Percentiles rank a stretch among this genome's conserved stretches.
These are phyloP conservation scores for Thoreauomyces humboldtii DNA, from an alignment of 192 early-diverging fungal genomes.

Conservation along the genomic window DNA sequence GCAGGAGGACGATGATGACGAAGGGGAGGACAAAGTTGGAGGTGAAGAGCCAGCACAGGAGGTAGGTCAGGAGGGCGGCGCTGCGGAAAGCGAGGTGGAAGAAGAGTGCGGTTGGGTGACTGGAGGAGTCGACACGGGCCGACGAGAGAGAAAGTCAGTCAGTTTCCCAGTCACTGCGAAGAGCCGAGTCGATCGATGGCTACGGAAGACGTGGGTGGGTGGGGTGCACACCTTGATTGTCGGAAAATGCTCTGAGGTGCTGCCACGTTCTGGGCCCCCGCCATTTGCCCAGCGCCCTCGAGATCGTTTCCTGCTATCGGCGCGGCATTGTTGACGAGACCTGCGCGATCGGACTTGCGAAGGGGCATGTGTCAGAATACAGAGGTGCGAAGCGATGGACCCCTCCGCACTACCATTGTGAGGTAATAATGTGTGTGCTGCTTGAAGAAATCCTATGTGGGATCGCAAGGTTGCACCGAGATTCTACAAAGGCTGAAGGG, in stretches of 20 bases:
- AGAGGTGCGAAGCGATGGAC: too few species aligned
- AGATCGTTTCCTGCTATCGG: constrained; percentile 28
- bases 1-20: constrained; percentile 84
- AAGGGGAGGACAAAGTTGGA: constrained; percentile 87
- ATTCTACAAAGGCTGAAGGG: too few species aligned
- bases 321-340: constrained; percentile 26
- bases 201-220: too few species aligned
- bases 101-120: constrained; percentile 86
- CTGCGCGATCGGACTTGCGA: constrained; percentile 25
- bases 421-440: too few species aligned
- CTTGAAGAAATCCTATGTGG: too few species aligned
- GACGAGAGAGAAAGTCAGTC: too few species aligned
- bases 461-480: too few species aligned
- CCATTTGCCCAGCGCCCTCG: constrained; percentile 17
- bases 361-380: too few species aligned
- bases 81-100: constrained; percentile 88
- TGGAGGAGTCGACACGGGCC: constrained; percentile 34
- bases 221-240: constrained; percentile 32
- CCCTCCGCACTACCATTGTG: too few species aligned
- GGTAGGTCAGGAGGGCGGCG: constrained; percentile 80
- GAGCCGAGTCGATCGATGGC: too few species aligned
- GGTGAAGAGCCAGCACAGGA: constrained; percentile 80
- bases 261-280: neutral
- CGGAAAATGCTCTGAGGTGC: constrained; percentile 36
- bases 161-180: too few species aligned